phyloP scores from a whole-genome alignment of 2,329 filamentous ascomycete genomes.

The Colletotrichum simmondsii region DNA sequence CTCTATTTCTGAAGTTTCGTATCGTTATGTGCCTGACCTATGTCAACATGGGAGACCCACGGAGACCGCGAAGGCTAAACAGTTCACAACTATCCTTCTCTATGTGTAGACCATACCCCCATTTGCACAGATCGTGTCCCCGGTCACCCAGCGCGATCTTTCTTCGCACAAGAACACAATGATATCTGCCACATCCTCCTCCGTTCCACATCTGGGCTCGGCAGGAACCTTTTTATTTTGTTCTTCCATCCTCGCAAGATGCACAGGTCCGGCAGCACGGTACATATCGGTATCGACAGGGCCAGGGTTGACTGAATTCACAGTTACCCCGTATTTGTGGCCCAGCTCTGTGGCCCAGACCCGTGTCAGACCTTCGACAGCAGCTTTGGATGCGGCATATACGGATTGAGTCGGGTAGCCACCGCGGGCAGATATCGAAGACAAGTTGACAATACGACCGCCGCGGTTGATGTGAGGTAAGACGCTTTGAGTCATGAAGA shows the following conservation, averaged over 20 bases:
- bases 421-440: slow-evolving; percentile 44
- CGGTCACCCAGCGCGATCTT: slow-evolving; percentile 23
- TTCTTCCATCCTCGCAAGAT: slow-evolving; percentile 23
- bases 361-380: slow-evolving; percentile 41
- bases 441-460: slow-evolving; percentile 47
- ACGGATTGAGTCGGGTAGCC: slow-evolving; percentile 43
- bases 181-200: slow-evolving; percentile 22
- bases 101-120: slow-evolving; percentile 25
- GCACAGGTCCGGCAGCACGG: slow-evolving; percentile 15
- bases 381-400: slow-evolving; percentile 48
- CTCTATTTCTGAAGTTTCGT: too few species aligned
- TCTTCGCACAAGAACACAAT: slow-evolving; percentile 24
- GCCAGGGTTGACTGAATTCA: slow-evolving; percentile 46
- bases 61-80: too few species aligned
- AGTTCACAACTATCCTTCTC: background rate
- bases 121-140: slow-evolving; percentile 23
- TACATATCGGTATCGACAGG: slow-evolving; percentile 39
- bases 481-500: slow-evolving; percentile 46
- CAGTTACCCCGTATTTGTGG: slow-evolving; percentile 40
- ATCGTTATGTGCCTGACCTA: too few species aligned
- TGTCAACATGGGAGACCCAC: too few species aligned
- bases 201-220: slow-evolving; percentile 17
- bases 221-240: slow-evolving; percentile 20
- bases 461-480: slow-evolving; percentile 42
- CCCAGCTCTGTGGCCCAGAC: slow-evolving; percentile 47